Base-by-base conservation (phyloP, 768 basidiomycete species). In the Lactarius evosmus region DNA sequence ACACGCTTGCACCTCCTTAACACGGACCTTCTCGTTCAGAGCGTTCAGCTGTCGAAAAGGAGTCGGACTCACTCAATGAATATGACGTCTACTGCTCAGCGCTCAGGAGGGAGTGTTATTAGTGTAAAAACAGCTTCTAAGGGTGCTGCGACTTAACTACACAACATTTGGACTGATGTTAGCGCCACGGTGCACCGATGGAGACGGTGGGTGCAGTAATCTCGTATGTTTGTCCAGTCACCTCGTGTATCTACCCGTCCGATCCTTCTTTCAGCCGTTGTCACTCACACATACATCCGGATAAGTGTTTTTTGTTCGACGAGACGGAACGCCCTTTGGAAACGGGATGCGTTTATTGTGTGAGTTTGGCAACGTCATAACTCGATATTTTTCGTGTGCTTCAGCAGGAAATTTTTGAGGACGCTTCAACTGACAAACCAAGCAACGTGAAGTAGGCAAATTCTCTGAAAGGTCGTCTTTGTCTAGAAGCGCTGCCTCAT, bases 281-380 rank as follows among this genome's bases (percentile, higher is more conserved):
- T 71, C 85, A 86, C 73, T 79, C 83, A 22, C 85, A 87, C 69
- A 82, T 88, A 67, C 85, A 86, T 72, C 78, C 87, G 34, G 85
- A 87, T 76, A 86, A 88, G 73, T 86, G 84, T 73, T 86, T 86
- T 71, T 81, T 88, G 56, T 75, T 88, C 59, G 81, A 81, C 67
- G 74, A 79, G 72, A 9, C 32, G 16, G 25, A 34, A 19, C 85
- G 83, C 65, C 79, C 78, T 57, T 73, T 86, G 49, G 69, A 77
- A 27, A 78, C 78, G 51, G 84, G 85, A 85, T 59, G 22, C 25
- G 36, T 34, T 51, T 29, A 17, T 51, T 11, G 25, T 50, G 22
- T 12, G 16, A 29, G 8, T 29, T 16, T 29, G 46, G 46, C 27
- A 49, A n/a, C 22, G 46, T 49, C 46, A 6, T n/a, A 22, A 17